phyloP scores from a whole-genome alignment of 768 basidiomycete species.

The Dictyophora rubrovolvata region DNA sequence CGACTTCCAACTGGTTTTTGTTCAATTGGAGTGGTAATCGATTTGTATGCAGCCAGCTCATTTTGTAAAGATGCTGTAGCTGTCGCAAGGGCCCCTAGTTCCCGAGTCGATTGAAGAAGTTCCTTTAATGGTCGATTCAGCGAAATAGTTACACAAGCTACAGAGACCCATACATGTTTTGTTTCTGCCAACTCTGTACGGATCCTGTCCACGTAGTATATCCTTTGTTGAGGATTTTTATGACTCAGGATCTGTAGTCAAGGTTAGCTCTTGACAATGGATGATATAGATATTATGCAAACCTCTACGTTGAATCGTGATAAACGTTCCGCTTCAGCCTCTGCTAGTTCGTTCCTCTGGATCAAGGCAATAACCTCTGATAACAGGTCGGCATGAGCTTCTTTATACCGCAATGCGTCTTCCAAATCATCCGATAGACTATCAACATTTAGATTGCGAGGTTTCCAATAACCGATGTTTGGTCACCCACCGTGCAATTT shows the following conservation, averaged over 20 bases:
- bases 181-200: slow-evolving; percentile 68
- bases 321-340: slow-evolving; percentile 67
- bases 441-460: not conserved
- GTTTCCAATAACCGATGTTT: not conserved
- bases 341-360: slow-evolving; percentile 64
- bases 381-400: slow-evolving; percentile 56
- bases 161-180: slow-evolving; percentile 55
- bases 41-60: slow-evolving; percentile 11
- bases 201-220: slow-evolving; percentile 79
- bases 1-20: slow-evolving; percentile 8
- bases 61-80: slow-evolving; percentile 9
- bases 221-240: slow-evolving; percentile 74
- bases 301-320: slow-evolving; percentile 70
- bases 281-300: not conserved
- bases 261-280: not conserved
- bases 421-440: slow-evolving; percentile 43
- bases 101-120: slow-evolving; percentile 11
- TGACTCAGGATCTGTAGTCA: slow-evolving; percentile 53
- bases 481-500: slow-evolving; percentile 53
- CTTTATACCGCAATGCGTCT: slow-evolving; percentile 55
- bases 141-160: not conserved
- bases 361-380: slow-evolving; percentile 57
- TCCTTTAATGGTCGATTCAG: not conserved
- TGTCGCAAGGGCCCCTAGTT: slow-evolving; percentile 14
- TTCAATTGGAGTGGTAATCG: slow-evolving; percentile 6